Percentiles rank a stretch among this genome's conserved stretches.
Evolutionary conservation across 1,284 basidiomycete genomes (phyloP).

Genomic region (Entoloma clypeatum): DNA sequence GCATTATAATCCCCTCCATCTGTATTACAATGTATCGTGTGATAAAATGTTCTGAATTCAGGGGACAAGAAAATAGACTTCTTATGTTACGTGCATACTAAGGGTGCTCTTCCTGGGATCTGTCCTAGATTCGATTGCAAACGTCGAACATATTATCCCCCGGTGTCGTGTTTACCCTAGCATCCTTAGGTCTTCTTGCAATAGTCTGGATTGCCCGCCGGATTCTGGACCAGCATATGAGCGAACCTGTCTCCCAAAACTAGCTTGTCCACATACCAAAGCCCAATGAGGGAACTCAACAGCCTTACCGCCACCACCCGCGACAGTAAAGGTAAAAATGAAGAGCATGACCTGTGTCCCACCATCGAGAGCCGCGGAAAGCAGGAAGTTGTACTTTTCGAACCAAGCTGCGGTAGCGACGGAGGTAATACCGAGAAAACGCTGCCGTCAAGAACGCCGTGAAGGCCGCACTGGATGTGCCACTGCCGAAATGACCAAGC

Average conservation of each 20-base stretch:
- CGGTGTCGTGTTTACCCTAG: too few relatives aligned
- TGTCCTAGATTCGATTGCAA: too few relatives aligned
- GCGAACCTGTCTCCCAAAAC: background rate
- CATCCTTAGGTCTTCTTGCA: too few relatives aligned
- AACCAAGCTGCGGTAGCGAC: conserved; percentile 18
- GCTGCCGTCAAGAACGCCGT: conserved; percentile 48
- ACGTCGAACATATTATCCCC: too few relatives aligned
- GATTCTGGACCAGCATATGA: conserved; percentile 21
- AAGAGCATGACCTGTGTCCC: conserved; percentile 35
- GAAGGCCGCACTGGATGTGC: conserved; percentile 53
- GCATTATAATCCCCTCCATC: too few relatives aligned
- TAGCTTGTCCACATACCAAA: conserved; percentile 21
- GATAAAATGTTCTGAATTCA: too few relatives aligned
- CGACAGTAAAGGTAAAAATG: conserved; percentile 52
- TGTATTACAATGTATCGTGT: too few relatives aligned
- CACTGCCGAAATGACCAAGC: conserved; percentile 43
- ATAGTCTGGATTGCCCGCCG: conserved; percentile 31
- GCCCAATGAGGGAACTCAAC: conserved; percentile 43
- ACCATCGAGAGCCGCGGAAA: conserved; percentile 7
- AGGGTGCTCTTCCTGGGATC: too few relatives aligned
- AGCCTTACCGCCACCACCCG: conserved; percentile 46
- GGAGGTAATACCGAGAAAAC: conserved; percentile 43
- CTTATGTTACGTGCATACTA: too few relatives aligned
- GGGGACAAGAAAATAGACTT: too few relatives aligned
- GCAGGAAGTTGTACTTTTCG: conserved; percentile 14